A percentile compares a stretch with the other conserved stretches of the same genome.
These are phyloP conservation scores for Termitomyces heimii DNA, from an alignment of 768 basidiomycete genomes.

Conservation along the genomic window DNA sequence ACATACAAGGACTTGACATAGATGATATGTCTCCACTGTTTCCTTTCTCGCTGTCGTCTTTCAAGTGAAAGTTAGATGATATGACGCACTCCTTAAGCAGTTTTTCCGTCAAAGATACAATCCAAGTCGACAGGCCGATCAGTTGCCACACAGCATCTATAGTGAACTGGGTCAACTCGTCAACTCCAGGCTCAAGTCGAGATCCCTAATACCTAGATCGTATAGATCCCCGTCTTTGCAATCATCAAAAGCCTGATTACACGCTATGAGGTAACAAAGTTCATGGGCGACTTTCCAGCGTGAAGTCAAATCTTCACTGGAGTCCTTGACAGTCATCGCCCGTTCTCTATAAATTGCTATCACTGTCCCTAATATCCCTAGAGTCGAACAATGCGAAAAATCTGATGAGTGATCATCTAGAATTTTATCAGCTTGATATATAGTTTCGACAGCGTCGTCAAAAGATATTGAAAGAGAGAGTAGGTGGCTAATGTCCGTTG, in stretches of 20 bases:
- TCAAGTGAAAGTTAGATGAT: constrained; percentile 17
- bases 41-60: neutral
- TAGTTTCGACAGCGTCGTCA: constrained; percentile 35
- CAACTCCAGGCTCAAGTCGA: neutral
- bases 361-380: constrained; percentile 35
- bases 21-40: neutral
- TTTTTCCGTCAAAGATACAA: constrained; percentile 53
- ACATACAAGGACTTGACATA: constrained; percentile 1
- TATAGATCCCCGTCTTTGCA: constrained; percentile 57
- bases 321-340: constrained; percentile 6
- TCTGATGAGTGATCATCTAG: constrained; percentile 41
- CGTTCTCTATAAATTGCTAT: constrained; percentile 43
- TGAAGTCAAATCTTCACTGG: constrained; percentile 29
- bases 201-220: constrained; percentile 45
- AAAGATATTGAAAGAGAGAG: constrained; percentile 38
- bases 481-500: constrained; percentile 54
- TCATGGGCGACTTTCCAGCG: constrained; percentile 65
- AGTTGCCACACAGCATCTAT: constrained; percentile 73
- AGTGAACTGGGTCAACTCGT: constrained; percentile 1
- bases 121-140: constrained; percentile 56
- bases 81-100: constrained; percentile 53
- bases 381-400: constrained; percentile 31
- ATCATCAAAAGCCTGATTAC: constrained; percentile 58
- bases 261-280: constrained; percentile 56
- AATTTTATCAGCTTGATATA: constrained; percentile 40